Percentiles rank a stretch among this genome's conserved stretches.
Evolutionary conservation across 192 early-diverging fungal species (phyloP).

Genomic region (Funneliformis mosseae): DNA sequence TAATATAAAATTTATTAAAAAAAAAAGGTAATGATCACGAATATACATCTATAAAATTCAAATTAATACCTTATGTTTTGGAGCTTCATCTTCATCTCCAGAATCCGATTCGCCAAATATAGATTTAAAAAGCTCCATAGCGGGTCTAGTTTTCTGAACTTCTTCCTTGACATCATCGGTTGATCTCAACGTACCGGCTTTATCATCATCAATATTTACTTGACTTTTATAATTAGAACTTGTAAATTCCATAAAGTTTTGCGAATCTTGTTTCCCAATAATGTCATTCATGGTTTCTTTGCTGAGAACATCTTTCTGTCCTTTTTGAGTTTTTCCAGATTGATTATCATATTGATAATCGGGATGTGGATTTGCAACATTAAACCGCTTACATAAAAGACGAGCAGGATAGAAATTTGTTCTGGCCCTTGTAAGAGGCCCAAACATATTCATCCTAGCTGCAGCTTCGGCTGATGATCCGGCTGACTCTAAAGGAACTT

Average conservation of each 20-base stretch:
- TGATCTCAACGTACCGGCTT: not conserved
- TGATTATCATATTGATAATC: conserved; percentile 43
- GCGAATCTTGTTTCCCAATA: conserved; percentile 34
- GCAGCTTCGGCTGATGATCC: conserved; percentile 49
- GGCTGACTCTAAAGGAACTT: not conserved
- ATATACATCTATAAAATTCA: not conserved
- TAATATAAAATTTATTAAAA: conserved; percentile 11
- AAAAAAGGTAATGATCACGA: conserved; percentile 11
- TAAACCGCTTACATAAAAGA: conserved; percentile 79
- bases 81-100: conserved; percentile 46
- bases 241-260: not conserved
- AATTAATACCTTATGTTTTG: conserved; percentile 13
- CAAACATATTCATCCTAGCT: conserved; percentile 70
- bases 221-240: conserved; percentile 17
- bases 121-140: conserved; percentile 87
- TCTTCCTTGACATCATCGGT: conserved; percentile 16
- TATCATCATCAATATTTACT: conserved; percentile 23
- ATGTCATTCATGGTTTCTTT: conserved; percentile 46
- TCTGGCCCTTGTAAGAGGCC: conserved; percentile 58
- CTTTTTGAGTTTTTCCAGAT: conserved; percentile 43
- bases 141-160: conserved; percentile 56
- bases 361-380: conserved; percentile 72
- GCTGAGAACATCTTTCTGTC: conserved; percentile 43
- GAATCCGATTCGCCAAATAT: conserved; percentile 75
- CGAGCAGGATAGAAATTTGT: conserved; percentile 65